Evolutionary conservation across 352 stramenopile species (phyloP).

Genomic region (Phytophthora sojae): DNA sequence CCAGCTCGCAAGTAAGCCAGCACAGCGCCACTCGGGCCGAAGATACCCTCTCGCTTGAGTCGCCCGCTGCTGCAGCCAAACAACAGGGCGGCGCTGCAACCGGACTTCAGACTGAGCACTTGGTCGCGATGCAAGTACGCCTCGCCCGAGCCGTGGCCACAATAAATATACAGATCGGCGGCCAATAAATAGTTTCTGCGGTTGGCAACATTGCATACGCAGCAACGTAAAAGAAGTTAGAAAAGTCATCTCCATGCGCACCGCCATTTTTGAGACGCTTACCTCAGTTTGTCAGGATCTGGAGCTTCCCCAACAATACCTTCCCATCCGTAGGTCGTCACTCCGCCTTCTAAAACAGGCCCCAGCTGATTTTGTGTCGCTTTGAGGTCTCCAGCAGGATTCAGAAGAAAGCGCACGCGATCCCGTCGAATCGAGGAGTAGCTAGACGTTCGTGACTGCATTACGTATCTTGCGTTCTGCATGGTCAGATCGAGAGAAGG

Average conservation of each 20-base stretch:
- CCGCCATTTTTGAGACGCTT: constrained; percentile 3
- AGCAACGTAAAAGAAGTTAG: not conserved
- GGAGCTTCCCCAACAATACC: constrained; percentile 58
- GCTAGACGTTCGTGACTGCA: not conserved
- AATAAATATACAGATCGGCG: constrained; percentile 96
- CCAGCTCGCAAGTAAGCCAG: constrained; percentile 94
- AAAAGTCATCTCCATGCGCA: not conserved
- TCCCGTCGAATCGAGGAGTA: constrained; percentile 33
- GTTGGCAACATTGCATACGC: not conserved
- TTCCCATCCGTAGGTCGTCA: constrained; percentile 52
- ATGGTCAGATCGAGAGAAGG: constrained; percentile 73
- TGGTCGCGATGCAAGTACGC: constrained; percentile 89
- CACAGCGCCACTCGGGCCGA: constrained; percentile 95
- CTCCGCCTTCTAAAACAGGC: constrained; percentile 54
- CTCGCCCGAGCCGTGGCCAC: constrained; percentile 97
- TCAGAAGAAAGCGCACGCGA: constrained; percentile 70
- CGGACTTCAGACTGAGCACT: constrained; percentile 57
- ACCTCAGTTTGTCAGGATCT: constrained; percentile 63
- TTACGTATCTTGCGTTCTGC: constrained; percentile 32
- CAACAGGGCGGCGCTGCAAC: constrained; percentile 90
- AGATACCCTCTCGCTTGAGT: constrained; percentile 87
- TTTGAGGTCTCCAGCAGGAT: constrained; percentile 77
- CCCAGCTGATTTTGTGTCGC: constrained; percentile 67
- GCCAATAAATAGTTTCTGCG: constrained; percentile 55
- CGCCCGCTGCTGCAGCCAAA: constrained; percentile 98